Base-by-base conservation (phyloP, 371 early-diverging fungal species). In the Sporodiniella umbellata region DNA sequence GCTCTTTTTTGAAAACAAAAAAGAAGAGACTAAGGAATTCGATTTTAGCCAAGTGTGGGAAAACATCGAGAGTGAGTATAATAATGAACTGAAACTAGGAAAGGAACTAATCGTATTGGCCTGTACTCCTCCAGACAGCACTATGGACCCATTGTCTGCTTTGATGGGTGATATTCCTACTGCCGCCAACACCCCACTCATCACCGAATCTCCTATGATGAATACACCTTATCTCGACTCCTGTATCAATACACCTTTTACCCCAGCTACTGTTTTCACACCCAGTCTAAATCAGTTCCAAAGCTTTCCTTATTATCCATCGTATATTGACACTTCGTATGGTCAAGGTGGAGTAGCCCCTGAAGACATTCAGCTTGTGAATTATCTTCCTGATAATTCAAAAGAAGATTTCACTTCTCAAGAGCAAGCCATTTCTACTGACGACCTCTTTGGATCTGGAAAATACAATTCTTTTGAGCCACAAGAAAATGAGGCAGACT, bases 211-310 rank as follows among this genome's bases (percentile, higher is more conserved):
- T 15, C 68, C 68, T 17, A 45, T 56, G 40, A 68, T 68, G 58
- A 56, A 46, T 33, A 68, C 72, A 21, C 72, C 72, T 26, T 67
- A 58, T 51, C 44, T 66, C 18, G 70, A 66, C 48, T 53, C 53
- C 28, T 52, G 53, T 52, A 45, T 64, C 24, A 53, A 56, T 19
- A 71, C 67, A 44, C 70, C 70, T 28, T 66, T 59, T 26, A 70
- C 70, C 18, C 70, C 70, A 33, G 59, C 66, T 18, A 50, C 61
- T 15, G 35, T 59, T 10, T 62, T 71, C 17, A 71, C 72, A 5
- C 72, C 72, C 15, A 54, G 56, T 24, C 8, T 63, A n/a, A 42
- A 40, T 33, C 53, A 51, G 19, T 56, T 64, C 30, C 62, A 62
- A 8, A 40, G 45, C 10, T 53, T 58, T 3, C 60, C 62, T 39